Evolutionary conservation across 768 basidiomycete species (phyloP).

Genomic region (Trametes punicea): DNA sequence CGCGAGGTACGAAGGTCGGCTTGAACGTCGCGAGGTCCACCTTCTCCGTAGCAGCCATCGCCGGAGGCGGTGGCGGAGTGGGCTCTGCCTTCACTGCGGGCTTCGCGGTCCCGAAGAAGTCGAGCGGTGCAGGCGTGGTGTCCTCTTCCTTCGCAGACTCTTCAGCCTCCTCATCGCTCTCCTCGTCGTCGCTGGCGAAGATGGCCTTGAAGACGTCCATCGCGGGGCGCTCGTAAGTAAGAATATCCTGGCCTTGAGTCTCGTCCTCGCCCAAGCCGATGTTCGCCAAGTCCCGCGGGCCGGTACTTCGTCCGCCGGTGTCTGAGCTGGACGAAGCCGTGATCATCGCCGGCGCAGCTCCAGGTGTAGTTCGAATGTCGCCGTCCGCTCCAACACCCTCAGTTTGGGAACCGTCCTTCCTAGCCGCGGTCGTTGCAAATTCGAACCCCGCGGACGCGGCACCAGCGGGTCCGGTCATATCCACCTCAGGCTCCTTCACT

Average conservation of each 20-base stretch:
- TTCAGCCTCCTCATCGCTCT: slow-evolving; percentile 64
- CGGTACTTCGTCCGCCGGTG: slow-evolving; percentile 1
- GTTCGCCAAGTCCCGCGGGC: slow-evolving; percentile 61
- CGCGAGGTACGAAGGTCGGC: slow-evolving; percentile 81
- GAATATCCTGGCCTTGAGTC: slow-evolving; percentile 78
- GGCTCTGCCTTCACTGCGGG: slow-evolving; percentile 1
- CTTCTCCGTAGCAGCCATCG: slow-evolving; percentile 15
- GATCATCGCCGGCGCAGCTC: slow-evolving; percentile 14
- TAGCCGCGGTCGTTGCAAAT: slow-evolving; percentile 13
- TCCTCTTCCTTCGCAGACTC: slow-evolving; percentile 76
- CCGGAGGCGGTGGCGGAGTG: slow-evolving; percentile 7
- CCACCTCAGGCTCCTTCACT: slow-evolving; percentile 81
- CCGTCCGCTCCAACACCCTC: neutral
- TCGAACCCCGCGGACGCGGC: slow-evolving; percentile 13
- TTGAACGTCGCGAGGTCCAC: slow-evolving; percentile 75
- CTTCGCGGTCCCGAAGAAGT: neutral
- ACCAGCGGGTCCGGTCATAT: slow-evolving; percentile 30
- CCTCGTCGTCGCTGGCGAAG: slow-evolving; percentile 93
- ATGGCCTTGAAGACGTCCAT: slow-evolving; percentile 98
- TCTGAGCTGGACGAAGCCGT: slow-evolving; percentile 9
- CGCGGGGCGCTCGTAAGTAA: slow-evolving; percentile 83
- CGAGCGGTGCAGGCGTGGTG: slow-evolving; percentile 28
- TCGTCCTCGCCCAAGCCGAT: slow-evolving; percentile 93
- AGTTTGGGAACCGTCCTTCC: neutral
- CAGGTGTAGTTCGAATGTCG: neutral